Percentiles rank a stretch among this genome's conserved stretches.
phyloP scores from a whole-genome alignment of 176 grass and related monocot species.

The Cymbopogon citratus region DNA sequence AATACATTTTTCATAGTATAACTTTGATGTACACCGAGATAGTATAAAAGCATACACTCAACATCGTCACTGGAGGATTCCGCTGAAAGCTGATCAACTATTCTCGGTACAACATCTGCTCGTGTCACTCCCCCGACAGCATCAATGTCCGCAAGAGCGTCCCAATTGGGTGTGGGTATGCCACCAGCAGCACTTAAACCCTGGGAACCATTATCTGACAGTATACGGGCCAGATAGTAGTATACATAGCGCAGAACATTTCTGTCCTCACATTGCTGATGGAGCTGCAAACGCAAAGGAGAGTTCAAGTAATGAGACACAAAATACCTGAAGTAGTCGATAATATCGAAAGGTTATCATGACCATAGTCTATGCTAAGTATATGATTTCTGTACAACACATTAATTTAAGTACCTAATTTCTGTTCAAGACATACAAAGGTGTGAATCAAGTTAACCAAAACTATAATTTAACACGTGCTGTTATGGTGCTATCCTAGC shows the following conservation, averaged over 20 bases:
- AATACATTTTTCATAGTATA: constrained; percentile 19
- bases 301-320: neutral
- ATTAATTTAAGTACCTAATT: neutral
- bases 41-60: constrained; percentile 58
- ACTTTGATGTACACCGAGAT: constrained; percentile 11
- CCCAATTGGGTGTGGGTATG: constrained; percentile 95
- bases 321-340: neutral
- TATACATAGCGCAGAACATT: constrained; percentile 95
- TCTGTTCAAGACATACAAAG: neutral
- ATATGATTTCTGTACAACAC: neutral
- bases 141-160: constrained; percentile 98
- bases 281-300: constrained; percentile 67
- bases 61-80: constrained; percentile 68
- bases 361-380: neutral
- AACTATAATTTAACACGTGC: neutral
- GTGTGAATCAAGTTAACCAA: neutral
- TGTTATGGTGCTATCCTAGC: neutral
- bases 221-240: constrained; percentile 95
- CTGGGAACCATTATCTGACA: constrained; percentile 93
- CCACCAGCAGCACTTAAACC: constrained; percentile 93
- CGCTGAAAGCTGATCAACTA: constrained; percentile 84
- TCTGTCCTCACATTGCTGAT: constrained; percentile 95
- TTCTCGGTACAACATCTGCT: constrained; percentile 89
- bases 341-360: neutral
- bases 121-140: constrained; percentile 88